phyloP scores from a whole-genome alignment of 2,329 filamentous ascomycete species.

The Monilinia laxa region DNA sequence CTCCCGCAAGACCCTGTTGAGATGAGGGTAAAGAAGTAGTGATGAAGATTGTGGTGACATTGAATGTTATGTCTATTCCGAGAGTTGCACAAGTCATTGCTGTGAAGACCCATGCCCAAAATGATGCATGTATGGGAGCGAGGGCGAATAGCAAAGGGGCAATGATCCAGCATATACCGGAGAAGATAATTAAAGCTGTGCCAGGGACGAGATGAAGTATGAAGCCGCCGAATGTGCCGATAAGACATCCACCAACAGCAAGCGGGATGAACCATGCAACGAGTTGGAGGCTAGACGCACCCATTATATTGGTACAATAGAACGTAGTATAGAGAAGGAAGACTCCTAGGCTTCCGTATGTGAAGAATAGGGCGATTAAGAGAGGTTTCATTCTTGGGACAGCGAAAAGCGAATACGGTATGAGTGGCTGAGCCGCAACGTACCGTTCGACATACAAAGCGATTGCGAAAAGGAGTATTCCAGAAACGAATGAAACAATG shows the following conservation, averaged over 20 bases:
- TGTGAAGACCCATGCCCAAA: conserved; percentile 70
- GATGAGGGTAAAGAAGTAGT: conserved; percentile 64
- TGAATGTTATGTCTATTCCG: conserved; percentile 72
- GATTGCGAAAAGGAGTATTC: conserved; percentile 54
- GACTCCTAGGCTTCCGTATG: conserved; percentile 65
- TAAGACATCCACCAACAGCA: conserved; percentile 56
- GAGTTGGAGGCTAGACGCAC: conserved; percentile 53
- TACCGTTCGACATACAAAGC: conserved; percentile 72
- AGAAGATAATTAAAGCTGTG: conserved; percentile 50
- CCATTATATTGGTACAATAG: conserved; percentile 58
- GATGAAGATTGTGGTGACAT: conserved; percentile 71
- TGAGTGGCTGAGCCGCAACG: conserved; percentile 63
- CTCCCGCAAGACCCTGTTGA: conserved; percentile 68
- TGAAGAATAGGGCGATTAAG: conserved; percentile 58
- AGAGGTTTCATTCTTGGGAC: conserved; percentile 66
- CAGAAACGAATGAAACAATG: conserved; percentile 60
- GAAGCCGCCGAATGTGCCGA: conserved; percentile 63
- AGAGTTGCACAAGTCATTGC: conserved; percentile 65
- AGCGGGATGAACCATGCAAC: conserved; percentile 59
- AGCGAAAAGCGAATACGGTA: conserved; percentile 67
- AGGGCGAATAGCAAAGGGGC: conserved; percentile 52
- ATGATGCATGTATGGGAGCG: conserved; percentile 45
- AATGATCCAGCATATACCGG: conserved; percentile 50
- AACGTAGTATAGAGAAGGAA: conserved; percentile 67
- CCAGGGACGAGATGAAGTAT: conserved; percentile 45